Percentiles rank a stretch among this genome's conserved stretches.
Conservation (phyloP, 352 stramenopile genomes). For the Phytopythium delawarense region DNA sequence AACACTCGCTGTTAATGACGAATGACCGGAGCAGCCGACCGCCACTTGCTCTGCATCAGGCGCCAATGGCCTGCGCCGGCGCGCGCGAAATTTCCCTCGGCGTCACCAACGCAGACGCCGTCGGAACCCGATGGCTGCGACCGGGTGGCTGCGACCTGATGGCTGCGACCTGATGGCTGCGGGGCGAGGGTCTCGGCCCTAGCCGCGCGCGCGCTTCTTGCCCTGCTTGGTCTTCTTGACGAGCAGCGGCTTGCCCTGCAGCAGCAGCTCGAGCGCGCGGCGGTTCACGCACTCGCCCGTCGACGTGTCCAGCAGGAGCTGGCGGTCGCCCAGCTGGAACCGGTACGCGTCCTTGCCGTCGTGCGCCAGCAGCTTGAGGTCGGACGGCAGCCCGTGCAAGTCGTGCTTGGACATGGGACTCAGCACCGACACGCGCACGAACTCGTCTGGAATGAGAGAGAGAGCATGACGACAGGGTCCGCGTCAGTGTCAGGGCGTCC, state of each 20-base stretch:
- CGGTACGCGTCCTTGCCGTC: constrained; percentile 57
- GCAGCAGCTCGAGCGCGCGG: constrained; percentile 60
- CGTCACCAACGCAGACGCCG: not conserved
- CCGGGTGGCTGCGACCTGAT: too few relatives aligned
- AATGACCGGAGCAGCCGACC: too few relatives aligned
- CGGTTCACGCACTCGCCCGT: constrained; percentile 50
- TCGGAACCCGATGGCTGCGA: too few relatives aligned
- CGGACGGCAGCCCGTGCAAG: constrained; percentile 40
- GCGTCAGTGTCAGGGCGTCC: not conserved
- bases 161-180: too few relatives aligned
- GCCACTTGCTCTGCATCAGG: too few relatives aligned
- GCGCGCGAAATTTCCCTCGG: not conserved
- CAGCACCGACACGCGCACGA: constrained; percentile 49
- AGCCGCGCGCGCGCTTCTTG: constrained; percentile 45
- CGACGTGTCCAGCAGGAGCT: constrained; percentile 52
- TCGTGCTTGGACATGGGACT: constrained; percentile 41
- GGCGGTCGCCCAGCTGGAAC: constrained; percentile 46
- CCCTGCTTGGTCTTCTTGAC: constrained; percentile 55
- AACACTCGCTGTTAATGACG: too few relatives aligned
- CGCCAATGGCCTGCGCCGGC: too few relatives aligned
- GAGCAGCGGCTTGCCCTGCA: constrained; percentile 68
- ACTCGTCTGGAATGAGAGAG: constrained; percentile 27
- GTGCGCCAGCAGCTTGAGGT: constrained; percentile 51
- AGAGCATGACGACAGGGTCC: not conserved
- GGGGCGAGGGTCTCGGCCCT: not conserved